Conservation (phyloP, 2,329 filamentous ascomycete species). For the Ophiosphaerella narmari region DNA sequence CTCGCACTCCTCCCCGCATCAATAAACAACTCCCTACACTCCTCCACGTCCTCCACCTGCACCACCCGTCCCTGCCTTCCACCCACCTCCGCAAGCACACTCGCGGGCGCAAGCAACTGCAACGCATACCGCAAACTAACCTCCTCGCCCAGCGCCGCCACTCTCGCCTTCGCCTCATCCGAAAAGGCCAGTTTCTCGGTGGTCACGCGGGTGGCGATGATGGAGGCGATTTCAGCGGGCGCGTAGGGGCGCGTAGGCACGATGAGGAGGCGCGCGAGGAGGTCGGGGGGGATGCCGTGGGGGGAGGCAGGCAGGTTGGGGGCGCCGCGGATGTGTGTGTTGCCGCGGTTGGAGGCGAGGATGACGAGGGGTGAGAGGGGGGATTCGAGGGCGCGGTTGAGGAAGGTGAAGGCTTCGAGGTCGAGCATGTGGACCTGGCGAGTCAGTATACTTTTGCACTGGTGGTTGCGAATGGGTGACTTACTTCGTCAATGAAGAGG, state of each 20-base stretch:
- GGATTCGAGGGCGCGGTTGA: constrained; percentile 96
- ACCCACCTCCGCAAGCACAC: constrained; percentile 81
- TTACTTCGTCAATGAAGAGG: constrained; percentile 96
- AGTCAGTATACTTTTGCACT: background rate
- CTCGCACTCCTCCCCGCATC: constrained; percentile 55
- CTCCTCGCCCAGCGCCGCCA: constrained; percentile 82
- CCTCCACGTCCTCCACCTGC: constrained; percentile 60
- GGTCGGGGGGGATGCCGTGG: constrained; percentile 92
- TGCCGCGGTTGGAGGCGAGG: constrained; percentile 93
- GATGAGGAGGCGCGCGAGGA: constrained; percentile 91
- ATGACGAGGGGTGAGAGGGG: constrained; percentile 96
- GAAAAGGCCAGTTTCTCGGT: constrained; percentile 80
- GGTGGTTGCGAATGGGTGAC: constrained; percentile 8
- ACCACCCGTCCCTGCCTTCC: constrained; percentile 54
- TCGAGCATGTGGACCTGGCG: constrained; percentile 96
- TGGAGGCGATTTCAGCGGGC: constrained; percentile 86
- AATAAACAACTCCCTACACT: constrained; percentile 54
- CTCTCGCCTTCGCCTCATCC: constrained; percentile 82
- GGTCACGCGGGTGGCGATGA: constrained; percentile 81
- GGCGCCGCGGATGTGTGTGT: constrained; percentile 87
- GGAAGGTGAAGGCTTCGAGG: constrained; percentile 97
- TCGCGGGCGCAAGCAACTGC: constrained; percentile 86
- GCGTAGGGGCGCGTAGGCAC: constrained; percentile 92
- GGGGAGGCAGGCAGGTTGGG: constrained; percentile 69
- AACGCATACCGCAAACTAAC: constrained; percentile 92